phyloP scores from a whole-genome alignment of 208 protist genomes.

The Trypanosoma congolense region DNA sequence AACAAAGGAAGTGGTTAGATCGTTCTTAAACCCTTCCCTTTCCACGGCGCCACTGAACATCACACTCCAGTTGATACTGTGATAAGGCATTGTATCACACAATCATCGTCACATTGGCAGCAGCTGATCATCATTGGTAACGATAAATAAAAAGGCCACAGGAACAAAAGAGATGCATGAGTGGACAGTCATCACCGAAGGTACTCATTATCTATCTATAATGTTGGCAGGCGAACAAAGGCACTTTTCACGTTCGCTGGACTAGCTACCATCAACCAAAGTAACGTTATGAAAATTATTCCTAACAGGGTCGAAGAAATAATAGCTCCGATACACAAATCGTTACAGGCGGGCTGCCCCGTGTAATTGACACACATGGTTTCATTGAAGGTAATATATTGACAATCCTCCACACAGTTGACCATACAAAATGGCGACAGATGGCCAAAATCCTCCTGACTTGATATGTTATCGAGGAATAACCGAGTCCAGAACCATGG shows the following conservation, averaged over 20 bases:
- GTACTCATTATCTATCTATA: no score
- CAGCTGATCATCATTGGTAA: no score
- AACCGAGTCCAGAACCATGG: conserved; percentile 32
- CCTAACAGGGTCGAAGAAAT: conserved; percentile 49
- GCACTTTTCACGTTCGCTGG: conserved; percentile 52
- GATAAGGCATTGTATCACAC: no score
- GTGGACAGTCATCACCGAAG: background rate
- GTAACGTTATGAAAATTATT: conserved; percentile 17
- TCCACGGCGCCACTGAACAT: no score
- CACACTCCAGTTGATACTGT: no score
- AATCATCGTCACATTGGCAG: no score
- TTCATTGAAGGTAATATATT: conserved; percentile 11
- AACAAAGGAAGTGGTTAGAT: no score
- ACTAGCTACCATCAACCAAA: conserved; percentile 29
- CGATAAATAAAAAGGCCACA: no score
- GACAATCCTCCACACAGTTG: conserved; percentile 35
- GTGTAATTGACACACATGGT: conserved; percentile 25
- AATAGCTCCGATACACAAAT: conserved; percentile 63
- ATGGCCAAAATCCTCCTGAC: background rate
- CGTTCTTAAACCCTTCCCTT: no score
- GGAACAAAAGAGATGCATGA: no score
- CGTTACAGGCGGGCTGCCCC: conserved; percentile 31
- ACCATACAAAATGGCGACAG: conserved; percentile 41
- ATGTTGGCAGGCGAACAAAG: conserved; percentile 26
- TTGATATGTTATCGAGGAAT: conserved; percentile 27